A percentile compares a stretch with the other conserved stretches of the same genome.
Evolutionary conservation across 1,139 yeast genomes (phyloP).

Genomic region (Candida sanyaensis): DNA sequence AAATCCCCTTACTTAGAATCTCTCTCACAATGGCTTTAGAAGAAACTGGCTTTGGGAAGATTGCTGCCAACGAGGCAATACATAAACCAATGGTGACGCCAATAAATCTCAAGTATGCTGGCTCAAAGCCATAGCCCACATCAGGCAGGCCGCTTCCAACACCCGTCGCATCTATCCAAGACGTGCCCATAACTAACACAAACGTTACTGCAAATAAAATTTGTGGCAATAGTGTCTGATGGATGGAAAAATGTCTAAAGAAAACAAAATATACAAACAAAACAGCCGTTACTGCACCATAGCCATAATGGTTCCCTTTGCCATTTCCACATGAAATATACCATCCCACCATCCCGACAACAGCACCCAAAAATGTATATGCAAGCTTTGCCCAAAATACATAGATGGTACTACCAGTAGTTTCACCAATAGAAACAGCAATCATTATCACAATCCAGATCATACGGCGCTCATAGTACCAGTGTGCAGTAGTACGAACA

Average conservation of each 20-base stretch:
- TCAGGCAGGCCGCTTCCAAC: conserved; percentile 19
- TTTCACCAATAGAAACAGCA: conserved; percentile 33
- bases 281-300: conserved; percentile 30
- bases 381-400: conserved; percentile 26
- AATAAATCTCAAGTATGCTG: conserved; percentile 31
- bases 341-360: conserved; percentile 39
- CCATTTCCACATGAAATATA: conserved; percentile 37
- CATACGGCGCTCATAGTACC: conserved; percentile 30
- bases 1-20: conserved; percentile 24
- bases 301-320: conserved; percentile 35
- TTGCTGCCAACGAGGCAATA: conserved; percentile 32
- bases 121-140: conserved; percentile 31
- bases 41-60: conserved; percentile 33
- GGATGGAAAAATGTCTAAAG: conserved; percentile 37
- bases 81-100: conserved; percentile 32
- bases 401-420: conserved; percentile 37
- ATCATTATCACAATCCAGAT: conserved; percentile 40
- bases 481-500: conserved; percentile 30
- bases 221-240: conserved; percentile 30
- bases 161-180: conserved; percentile 30
- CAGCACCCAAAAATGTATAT: conserved; percentile 33
- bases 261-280: conserved; percentile 25
- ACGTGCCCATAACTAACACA: conserved; percentile 37
- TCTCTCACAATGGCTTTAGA: conserved; percentile 31
- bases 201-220: conserved; percentile 32